Evolutionary conservation across 2,329 filamentous ascomycete species (phyloP).

Genomic region (Exophiala sp.): DNA sequence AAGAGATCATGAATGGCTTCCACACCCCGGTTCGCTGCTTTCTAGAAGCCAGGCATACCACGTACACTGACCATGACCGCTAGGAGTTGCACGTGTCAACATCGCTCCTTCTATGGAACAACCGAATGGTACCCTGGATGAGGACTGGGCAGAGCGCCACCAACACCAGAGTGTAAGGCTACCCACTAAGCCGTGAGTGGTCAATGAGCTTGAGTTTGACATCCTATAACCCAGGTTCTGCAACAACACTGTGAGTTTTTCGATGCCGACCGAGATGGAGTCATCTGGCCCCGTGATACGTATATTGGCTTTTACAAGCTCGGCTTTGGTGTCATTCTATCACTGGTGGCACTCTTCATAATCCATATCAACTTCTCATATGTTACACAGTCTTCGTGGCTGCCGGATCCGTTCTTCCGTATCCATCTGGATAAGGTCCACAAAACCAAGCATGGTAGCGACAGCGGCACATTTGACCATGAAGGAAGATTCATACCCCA

Average conservation of each 20-base stretch:
- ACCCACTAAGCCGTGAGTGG: neutral
- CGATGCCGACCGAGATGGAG: slow-evolving; percentile 47
- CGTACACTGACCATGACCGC: neutral
- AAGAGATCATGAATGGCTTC: neutral
- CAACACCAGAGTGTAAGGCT: slow-evolving; percentile 32
- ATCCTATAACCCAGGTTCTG: slow-evolving; percentile 32
- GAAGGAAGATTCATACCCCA: slow-evolving; percentile 45
- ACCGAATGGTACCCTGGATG: slow-evolving; percentile 35
- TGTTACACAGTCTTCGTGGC: slow-evolving; percentile 38
- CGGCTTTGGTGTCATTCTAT: slow-evolving; percentile 37
- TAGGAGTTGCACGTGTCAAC: slow-evolving; percentile 36
- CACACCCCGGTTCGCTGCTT: neutral
- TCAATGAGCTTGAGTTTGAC: neutral
- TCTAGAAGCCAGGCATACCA: neutral
- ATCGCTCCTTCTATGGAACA: slow-evolving; percentile 34
- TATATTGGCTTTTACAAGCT: slow-evolving; percentile 44
- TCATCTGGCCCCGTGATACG: slow-evolving; percentile 51
- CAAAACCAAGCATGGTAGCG: slow-evolving; percentile 42
- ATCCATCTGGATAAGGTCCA: slow-evolving; percentile 40
- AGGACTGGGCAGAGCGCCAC: slow-evolving; percentile 32
- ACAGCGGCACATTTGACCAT: slow-evolving; percentile 40
- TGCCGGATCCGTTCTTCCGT: slow-evolving; percentile 44
- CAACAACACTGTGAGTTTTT: slow-evolving; percentile 52
- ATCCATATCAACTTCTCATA: slow-evolving; percentile 49
- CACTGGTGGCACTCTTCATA: slow-evolving; percentile 41